A percentile compares a stretch with the other conserved stretches of the same genome.
Evolutionary conservation across 2,329 filamentous ascomycete genomes (phyloP).

Genomic region (Talaromyces sp.): DNA sequence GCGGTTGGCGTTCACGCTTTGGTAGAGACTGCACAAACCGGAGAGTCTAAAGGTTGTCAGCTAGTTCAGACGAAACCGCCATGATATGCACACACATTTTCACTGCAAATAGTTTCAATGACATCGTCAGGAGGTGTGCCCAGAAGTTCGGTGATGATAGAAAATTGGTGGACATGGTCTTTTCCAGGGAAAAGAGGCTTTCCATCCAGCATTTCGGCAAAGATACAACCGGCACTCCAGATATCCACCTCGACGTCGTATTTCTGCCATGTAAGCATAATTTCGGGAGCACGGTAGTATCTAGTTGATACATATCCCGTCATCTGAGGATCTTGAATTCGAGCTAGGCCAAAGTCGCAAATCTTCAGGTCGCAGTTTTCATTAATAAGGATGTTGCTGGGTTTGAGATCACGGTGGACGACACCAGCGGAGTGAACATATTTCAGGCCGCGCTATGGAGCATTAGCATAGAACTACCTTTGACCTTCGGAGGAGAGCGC

Average conservation of each 20-base stretch:
- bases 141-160: slow-evolving; percentile 95
- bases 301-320: slow-evolving; percentile 97
- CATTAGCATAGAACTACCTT: slow-evolving; percentile 17
- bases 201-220: slow-evolving; percentile 98
- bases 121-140: slow-evolving; percentile 97
- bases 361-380: slow-evolving; percentile 99
- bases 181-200: slow-evolving; percentile 98
- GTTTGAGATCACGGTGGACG: slow-evolving; percentile 95
- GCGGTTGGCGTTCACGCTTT: slow-evolving; percentile 83
- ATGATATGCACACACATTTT: slow-evolving; percentile 65
- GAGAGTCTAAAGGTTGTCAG: slow-evolving; percentile 59
- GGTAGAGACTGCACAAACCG: slow-evolving; percentile 96
- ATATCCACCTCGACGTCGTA: slow-evolving; percentile 99
- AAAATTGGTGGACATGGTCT: slow-evolving; percentile 99
- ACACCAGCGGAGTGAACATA: slow-evolving; percentile 98
- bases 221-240: slow-evolving; percentile 98
- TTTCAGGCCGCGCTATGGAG: slow-evolving; percentile 79
- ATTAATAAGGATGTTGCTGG: slow-evolving; percentile 98
- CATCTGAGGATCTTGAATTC: slow-evolving; percentile 99
- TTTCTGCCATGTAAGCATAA: slow-evolving; percentile 99
- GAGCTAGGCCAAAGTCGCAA: slow-evolving; percentile 94
- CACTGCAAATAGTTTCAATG: slow-evolving; percentile 96
- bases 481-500: not conserved
- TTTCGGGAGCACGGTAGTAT: slow-evolving; percentile 98
- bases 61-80: not conserved